Evolutionary conservation across 2,329 filamentous ascomycete species (phyloP), one percentile per base, ranked within the genome.

Genomic region (Cladosporium colombiae): DNA sequence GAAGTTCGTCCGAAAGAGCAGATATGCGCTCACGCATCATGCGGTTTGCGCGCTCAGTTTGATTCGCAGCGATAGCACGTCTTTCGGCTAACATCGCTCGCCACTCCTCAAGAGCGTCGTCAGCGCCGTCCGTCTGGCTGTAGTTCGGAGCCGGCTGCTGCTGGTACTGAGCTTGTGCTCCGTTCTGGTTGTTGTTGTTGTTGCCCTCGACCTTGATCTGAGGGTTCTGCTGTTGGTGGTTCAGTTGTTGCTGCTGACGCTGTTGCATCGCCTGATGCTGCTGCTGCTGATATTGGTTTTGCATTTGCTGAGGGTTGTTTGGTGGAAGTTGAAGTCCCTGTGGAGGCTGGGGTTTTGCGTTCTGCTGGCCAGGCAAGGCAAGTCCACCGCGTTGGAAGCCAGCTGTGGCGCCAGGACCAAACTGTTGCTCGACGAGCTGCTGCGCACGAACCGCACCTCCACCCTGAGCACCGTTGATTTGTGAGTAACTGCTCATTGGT

Each of bases 1-100:
- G 89, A 82, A 92, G 89, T 69, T 83, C 82, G 75, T 86, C 87
- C 10, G 88, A 88, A 70, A 85, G 84, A 55, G 86, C 84, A 62
- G 87, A 83, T 67, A 93, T 87, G 70, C 89, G 87, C 61, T 84
- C 82, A 70, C 91, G 89, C 71, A 94, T 86, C 74, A 91, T 81
- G 55, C 83, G 80, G 73, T 94, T 91, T 67, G 92, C 80, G 84
- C 84, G 78, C 83, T 85, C 33, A 79, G 80, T 57, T 82, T 80
- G 68, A 50, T 78, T 74, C 14, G 85, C 82, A 7, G 86, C 87
- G 44, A 83, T 78, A 4, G 83, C 81, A 65, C 83, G 81, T 52
- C 84, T 82, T 68, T 84, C 83, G 72, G 89, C 81, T 52, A 92
- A 79, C 49, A 91, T 80, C 10, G 85, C 86, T 35, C 79, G 77